These are phyloP conservation scores for Aspergillus heteromorphus DNA, from an alignment of 495 filamentous ascomycete species.

Conservation along the genomic window DNA sequence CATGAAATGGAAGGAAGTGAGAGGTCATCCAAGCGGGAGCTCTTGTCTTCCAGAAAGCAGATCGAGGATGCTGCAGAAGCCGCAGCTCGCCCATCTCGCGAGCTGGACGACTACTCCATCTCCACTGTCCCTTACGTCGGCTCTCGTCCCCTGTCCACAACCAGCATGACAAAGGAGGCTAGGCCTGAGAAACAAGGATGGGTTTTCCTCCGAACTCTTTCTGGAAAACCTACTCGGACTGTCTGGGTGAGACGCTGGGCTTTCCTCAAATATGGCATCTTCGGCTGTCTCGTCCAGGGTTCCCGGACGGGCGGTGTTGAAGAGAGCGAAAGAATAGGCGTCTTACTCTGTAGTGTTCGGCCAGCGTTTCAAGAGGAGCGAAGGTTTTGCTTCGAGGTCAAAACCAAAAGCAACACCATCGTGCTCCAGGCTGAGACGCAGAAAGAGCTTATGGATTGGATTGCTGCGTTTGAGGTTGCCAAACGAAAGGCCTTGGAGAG, in stretches of 20 bases:
- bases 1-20: slow-evolving; percentile 88
- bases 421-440: slow-evolving; percentile 92
- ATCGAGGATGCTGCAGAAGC: slow-evolving; percentile 74
- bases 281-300: slow-evolving; percentile 91
- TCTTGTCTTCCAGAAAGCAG: slow-evolving; percentile 70
- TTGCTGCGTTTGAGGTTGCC: slow-evolving; percentile 83
- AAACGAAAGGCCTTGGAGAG: slow-evolving; percentile 88
- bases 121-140: slow-evolving; percentile 83
- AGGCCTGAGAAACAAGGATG: slow-evolving; percentile 85
- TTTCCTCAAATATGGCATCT: slow-evolving; percentile 90
- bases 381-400: slow-evolving; percentile 96
- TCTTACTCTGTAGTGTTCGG: slow-evolving; percentile 85
- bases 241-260: slow-evolving; percentile 91
- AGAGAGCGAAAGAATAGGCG: slow-evolving; percentile 93
- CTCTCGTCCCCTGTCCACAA: slow-evolving; percentile 59
- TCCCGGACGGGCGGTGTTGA: slow-evolving; percentile 79
- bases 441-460: slow-evolving; percentile 82
- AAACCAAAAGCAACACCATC: slow-evolving; percentile 90
- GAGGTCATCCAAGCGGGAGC: slow-evolving; percentile 68
- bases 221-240: slow-evolving; percentile 82
- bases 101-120: slow-evolving; percentile 86
- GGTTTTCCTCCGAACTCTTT: slow-evolving; percentile 76
- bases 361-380: slow-evolving; percentile 89
- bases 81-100: slow-evolving; percentile 72
- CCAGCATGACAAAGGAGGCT: slow-evolving; percentile 34